These are phyloP conservation scores for Coccomyxa sp. DNA, from an alignment of 139 green algal species.

Conservation along the genomic window DNA sequence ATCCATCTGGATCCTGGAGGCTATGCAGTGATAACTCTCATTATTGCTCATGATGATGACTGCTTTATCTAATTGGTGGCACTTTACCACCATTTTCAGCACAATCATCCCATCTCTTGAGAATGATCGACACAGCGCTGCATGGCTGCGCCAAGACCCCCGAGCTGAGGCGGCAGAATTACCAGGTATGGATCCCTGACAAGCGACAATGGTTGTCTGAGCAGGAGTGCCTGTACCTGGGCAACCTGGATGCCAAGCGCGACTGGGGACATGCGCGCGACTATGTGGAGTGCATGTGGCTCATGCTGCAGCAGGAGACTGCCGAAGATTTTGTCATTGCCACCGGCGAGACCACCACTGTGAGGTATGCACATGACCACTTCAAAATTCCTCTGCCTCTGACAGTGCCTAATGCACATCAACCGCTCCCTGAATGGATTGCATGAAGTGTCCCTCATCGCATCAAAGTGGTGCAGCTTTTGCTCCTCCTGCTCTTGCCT, in stretches of 20 bases:
- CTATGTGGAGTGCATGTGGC: constrained; percentile 75
- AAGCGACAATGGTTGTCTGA: no score
- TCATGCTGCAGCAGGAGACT: constrained; percentile 72
- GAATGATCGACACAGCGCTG: no score
- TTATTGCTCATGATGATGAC: no score
- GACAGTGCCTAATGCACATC: neutral
- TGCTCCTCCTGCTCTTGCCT: neutral
- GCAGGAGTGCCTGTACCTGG: constrained; percentile 55
- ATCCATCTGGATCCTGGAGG: no score
- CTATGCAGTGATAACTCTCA: no score
- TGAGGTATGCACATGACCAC: constrained; percentile 19
- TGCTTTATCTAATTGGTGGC: no score
- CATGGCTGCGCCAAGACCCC: no score
- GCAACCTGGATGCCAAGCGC: constrained; percentile 73
- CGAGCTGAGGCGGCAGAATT: no score
- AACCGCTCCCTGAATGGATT: neutral
- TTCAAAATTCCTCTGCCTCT: neutral
- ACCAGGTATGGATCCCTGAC: no score
- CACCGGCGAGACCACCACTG: constrained; percentile 31
- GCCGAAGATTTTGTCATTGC: constrained; percentile 71
- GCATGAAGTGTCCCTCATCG: neutral
- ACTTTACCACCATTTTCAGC: no score
- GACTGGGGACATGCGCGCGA: constrained; percentile 80
- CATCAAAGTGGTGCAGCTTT: neutral
- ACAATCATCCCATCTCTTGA: no score